Evolutionary conservation across 2,329 filamentous ascomycete species (phyloP).

Genomic region (Alternaria sp.): DNA sequence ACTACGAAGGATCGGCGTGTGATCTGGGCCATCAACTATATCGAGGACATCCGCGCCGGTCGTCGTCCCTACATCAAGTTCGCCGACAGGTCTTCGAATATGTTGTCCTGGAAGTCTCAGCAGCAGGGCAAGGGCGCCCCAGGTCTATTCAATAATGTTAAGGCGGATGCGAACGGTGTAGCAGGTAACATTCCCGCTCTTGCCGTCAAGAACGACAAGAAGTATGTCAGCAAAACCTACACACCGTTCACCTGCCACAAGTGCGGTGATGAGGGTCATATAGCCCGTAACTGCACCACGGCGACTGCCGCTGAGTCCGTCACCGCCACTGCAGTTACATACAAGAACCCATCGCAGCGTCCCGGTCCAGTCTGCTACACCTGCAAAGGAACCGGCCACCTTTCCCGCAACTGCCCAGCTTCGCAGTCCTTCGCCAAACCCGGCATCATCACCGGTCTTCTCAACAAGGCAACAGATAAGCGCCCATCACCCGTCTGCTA

Average conservation of each 20-base stretch:
- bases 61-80: neutral
- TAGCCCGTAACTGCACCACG: neutral
- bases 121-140: neutral
- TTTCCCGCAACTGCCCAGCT: neutral
- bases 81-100: neutral
- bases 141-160: neutral
- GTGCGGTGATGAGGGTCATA: neutral
- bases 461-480: neutral
- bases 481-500: neutral
- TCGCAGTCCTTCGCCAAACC: neutral
- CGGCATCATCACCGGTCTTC: neutral
- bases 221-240: neutral
- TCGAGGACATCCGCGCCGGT: neutral
- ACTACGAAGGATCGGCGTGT: neutral
- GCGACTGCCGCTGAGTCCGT: neutral
- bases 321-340: neutral
- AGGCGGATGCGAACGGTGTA: neutral
- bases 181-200: neutral
- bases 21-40: conserved; percentile 6
- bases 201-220: neutral
- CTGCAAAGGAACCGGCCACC: neutral
- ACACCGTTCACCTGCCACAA: neutral
- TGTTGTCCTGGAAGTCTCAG: neutral
- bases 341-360: neutral
- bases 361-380: neutral